Base-by-base conservation (phyloP, 257 asterid genomes). In the Cruciata laevipes region DNA sequence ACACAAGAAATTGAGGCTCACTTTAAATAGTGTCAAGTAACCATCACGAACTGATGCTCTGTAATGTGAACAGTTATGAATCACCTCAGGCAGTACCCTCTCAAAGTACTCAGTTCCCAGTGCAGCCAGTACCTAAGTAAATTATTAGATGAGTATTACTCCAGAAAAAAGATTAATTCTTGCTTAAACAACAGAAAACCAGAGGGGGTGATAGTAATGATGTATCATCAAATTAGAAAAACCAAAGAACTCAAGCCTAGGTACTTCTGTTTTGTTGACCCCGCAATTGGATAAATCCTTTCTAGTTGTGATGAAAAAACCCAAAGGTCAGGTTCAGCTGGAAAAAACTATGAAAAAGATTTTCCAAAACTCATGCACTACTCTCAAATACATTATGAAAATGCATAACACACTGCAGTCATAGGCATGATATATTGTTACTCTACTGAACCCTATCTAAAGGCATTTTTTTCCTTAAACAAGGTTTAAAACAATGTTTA, bases 31-130 rank as follows among this genome's bases (percentile, higher is more conserved):
- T 21, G 99, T 79, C 77, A 94, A 76, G 71, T 90, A 78, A 72
- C 99, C 99, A 76, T 94, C 99, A 69, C 99, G 94, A 68, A 90
- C 97, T 57, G 96, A 83, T 73, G 99, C 95, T 77, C 87, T 90
- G 47, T 88, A 87, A 76, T 90, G 92, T 74, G 99, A 88, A 77
- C 99, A 94, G 75, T 86, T 90, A 61, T 86, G 79, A 68, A 94
- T 83, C 60, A 94, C 79, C 70, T 94, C 99, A 65, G 99, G 97
- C 73, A 94, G 97, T 75, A 90, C 61, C 76, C 74, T 78, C 75
- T 94, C 99, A 69, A 94, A 90, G 78, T 88, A 94, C 24, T 74
- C 77, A 27, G 95, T 81, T 76, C 97, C 99, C 66, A 94, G 88
- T 63, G 99, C 99, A 73, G 99, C 90, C 84, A 90, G 74, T 47